These are phyloP conservation scores for Phragmites australis DNA, from an alignment of 176 grass and related monocot genomes.

Conservation along the genomic window DNA sequence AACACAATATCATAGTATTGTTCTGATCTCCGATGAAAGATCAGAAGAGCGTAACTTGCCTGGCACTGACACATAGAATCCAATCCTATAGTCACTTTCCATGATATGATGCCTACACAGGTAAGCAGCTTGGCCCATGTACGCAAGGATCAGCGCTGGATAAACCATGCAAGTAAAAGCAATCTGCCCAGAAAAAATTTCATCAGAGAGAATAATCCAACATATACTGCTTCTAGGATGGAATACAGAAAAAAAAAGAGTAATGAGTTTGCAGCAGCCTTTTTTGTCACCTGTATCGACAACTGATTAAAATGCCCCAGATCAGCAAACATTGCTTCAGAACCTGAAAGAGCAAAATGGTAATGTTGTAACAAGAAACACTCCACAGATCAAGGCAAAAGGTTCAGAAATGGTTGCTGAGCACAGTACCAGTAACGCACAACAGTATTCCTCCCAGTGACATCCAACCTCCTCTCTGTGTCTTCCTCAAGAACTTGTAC, in stretches of 20 bases:
- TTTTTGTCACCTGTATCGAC: conserved; percentile 86
- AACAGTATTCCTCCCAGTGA: conserved; percentile 91
- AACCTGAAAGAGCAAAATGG: conserved; percentile 59
- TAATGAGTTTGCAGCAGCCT: background rate
- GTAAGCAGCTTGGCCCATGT: conserved; percentile 99
- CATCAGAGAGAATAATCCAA: conserved; percentile 13
- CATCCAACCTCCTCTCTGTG: conserved; percentile 95
- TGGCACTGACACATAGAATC: conserved; percentile 97
- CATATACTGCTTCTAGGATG: background rate
- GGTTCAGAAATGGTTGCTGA: background rate
- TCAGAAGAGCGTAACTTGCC: conserved; percentile 53
- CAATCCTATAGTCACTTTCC: conserved; percentile 81
- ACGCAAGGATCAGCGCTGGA: conserved; percentile 92
- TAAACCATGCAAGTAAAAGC: conserved; percentile 98
- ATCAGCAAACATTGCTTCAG: conserved; percentile 99
- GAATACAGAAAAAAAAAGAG: conserved; percentile 5
- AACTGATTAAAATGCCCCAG: conserved; percentile 93
- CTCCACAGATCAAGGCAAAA: conserved; percentile 12
- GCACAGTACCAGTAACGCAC: conserved; percentile 79
- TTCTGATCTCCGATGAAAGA: conserved; percentile 23
- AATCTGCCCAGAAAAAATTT: conserved; percentile 51
- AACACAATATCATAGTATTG: conserved; percentile 7
- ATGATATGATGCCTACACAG: conserved; percentile 87
- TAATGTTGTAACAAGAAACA: conserved; percentile 5
- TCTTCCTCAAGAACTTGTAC: conserved; percentile 96